Evolutionary conservation across 495 filamentous ascomycete genomes (phyloP).

Genomic region (Lophiotrema nucula): DNA sequence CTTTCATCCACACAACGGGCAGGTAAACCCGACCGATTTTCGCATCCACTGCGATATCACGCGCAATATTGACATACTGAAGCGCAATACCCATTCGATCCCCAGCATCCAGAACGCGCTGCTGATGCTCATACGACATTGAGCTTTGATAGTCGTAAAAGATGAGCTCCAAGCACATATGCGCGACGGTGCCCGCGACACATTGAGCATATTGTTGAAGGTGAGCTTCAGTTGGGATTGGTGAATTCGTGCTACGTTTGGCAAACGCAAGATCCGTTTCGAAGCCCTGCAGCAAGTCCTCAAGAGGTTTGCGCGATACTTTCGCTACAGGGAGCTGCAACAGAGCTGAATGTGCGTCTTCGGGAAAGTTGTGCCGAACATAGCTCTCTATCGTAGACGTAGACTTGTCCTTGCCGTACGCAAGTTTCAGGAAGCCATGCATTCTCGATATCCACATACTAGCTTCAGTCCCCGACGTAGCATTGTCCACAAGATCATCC

Average conservation of each 20-base stretch:
- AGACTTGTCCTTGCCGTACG: conserved; percentile 32
- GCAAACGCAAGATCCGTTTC: conserved; percentile 58
- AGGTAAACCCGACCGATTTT: conserved; percentile 61
- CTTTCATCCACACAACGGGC: conserved; percentile 58
- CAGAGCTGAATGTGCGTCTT: conserved; percentile 48
- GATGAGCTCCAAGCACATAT: conserved; percentile 62
- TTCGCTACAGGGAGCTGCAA: conserved; percentile 53
- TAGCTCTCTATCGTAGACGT: conserved; percentile 35
- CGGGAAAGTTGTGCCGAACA: conserved; percentile 49
- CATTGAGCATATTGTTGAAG: conserved; percentile 57
- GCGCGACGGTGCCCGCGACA: conserved; percentile 68
- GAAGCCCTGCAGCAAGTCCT: conserved; percentile 61
- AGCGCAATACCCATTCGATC: conserved; percentile 64
- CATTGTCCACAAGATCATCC: conserved; percentile 66
- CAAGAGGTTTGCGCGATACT: conserved; percentile 54
- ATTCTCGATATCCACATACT: conserved; percentile 53
- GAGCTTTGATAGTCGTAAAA: conserved; percentile 49
- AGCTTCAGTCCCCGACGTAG: conserved; percentile 47
- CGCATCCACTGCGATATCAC: conserved; percentile 64
- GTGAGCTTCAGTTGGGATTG: conserved; percentile 55
- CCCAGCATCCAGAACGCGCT: conserved; percentile 46
- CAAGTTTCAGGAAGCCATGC: conserved; percentile 49
- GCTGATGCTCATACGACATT: conserved; percentile 24
- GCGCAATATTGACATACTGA: conserved; percentile 70
- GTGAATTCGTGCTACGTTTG: conserved; percentile 39